Evolutionary conservation across 2,329 filamentous ascomycete genomes (phyloP), one percentile per base, ranked within the genome.

Genomic region (Stachybotrys elegans): DNA sequence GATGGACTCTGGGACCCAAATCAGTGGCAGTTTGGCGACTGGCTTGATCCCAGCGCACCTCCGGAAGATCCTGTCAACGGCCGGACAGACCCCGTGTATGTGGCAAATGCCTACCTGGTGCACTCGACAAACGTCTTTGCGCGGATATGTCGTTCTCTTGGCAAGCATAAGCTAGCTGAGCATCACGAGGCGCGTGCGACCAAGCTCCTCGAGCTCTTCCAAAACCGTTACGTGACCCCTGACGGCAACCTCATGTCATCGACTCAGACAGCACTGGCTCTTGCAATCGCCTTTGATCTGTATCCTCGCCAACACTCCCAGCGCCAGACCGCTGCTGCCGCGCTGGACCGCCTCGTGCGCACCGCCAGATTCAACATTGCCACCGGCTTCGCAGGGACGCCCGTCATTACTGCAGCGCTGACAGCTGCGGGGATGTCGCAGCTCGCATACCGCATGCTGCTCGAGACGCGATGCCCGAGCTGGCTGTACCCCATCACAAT

Each of bases 1-100:
- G 60, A 55, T 6, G 62, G 66, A 3, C 57, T 75, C 0, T 75
- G 72, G 72, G 48, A 52, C 4, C 52, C 51, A 8, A 39, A 44
- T 4, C 43, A 40, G 0, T 47, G 48, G 13, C 55, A 57, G 14
- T 46, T 57, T 6, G 50, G 40, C 22, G 73, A 76, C 48, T 76
- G 72, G 72, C 62, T 76, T 2, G 72, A 74, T 43, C 73, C 73
- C 0, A 60, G 61, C 4, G 63, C 72, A 1, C 71, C 72, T 0
- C 59, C 65, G 0, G 58, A 69, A 1, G 51, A 64, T 8, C 63
- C 72, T 0, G 64, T 59, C 3, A 54, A 54, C 14, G 69, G 67
- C 0, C 65, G 61, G 0, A 75, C 72, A 0, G 58, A 67, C 29
- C 55, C 61, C 1, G 56, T 59, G 4, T 60, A 71, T 2, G 69